Percentiles rank a stretch among this genome's conserved stretches.
Evolutionary conservation across 2,329 filamentous ascomycete genomes (phyloP).

Genomic region (Trichophyton verrucosum): DNA sequence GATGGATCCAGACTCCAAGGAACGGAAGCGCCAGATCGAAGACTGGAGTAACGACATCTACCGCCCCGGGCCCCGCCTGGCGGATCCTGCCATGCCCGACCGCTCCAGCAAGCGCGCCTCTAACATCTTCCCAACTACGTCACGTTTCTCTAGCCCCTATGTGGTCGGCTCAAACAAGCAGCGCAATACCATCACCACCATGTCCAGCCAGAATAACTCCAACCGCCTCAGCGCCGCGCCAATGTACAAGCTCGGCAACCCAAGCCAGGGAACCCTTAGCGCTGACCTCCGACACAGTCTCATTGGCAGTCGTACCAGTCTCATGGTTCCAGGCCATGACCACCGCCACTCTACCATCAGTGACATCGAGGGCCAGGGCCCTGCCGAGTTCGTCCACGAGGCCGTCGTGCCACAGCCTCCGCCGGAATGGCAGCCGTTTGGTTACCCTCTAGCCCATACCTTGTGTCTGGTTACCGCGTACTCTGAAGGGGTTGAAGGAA

Average conservation of each 20-base stretch:
- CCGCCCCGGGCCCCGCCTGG: slow-evolving; percentile 68
- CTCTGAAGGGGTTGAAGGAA: slow-evolving; percentile 84
- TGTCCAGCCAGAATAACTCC: slow-evolving; percentile 77
- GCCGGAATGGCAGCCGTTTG: slow-evolving; percentile 93
- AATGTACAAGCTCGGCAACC: slow-evolving; percentile 53
- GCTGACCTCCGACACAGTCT: slow-evolving; percentile 32
- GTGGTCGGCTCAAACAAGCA: slow-evolving; percentile 46
- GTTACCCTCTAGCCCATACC: slow-evolving; percentile 82
- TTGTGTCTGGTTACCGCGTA: slow-evolving; percentile 95
- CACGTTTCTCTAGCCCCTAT: slow-evolving; percentile 85
- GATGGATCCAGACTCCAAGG: slow-evolving; percentile 65
- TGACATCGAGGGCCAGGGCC: slow-evolving; percentile 60
- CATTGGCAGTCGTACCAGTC: slow-evolving; percentile 41
- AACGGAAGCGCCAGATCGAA: slow-evolving; percentile 85
- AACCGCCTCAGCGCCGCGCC: slow-evolving; percentile 51
- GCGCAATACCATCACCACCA: slow-evolving; percentile 63
- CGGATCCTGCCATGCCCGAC: slow-evolving; percentile 61
- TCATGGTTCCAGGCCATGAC: slow-evolving; percentile 46
- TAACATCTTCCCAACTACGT: slow-evolving; percentile 80
- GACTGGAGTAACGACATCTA: slow-evolving; percentile 98
- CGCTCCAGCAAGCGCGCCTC: slow-evolving; percentile 68
- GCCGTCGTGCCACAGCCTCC: slow-evolving; percentile 91
- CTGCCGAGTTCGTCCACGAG: slow-evolving; percentile 92
- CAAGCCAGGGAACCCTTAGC: slow-evolving; percentile 44
- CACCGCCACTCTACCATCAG: slow-evolving; percentile 44